These are phyloP conservation scores for Cardiospermum halicacabum DNA, from an alignment of 345 rosid species.

Conservation along the genomic window DNA sequence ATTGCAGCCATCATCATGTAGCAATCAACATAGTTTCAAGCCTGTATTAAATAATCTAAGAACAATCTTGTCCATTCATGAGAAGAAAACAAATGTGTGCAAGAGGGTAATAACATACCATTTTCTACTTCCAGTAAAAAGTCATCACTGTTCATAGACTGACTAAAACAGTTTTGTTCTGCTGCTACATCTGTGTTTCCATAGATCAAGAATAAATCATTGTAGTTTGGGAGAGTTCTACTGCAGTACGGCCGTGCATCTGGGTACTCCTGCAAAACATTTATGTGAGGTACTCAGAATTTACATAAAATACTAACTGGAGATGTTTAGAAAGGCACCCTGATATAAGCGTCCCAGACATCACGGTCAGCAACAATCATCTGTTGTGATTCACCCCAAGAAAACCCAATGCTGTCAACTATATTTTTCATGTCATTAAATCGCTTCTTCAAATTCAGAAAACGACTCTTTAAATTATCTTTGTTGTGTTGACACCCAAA, in stretches of 20 bases:
- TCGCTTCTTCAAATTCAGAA: constrained; percentile 25
- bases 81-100: not conserved
- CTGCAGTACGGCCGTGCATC: constrained; percentile 27
- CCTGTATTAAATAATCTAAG: not conserved
- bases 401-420: constrained; percentile 21
- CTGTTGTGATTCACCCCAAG: constrained; percentile 27
- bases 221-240: constrained; percentile 39
- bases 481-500: constrained; percentile 36
- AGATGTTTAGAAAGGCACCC: constrained; percentile 28
- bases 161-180: constrained; percentile 15
- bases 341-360: constrained; percentile 36
- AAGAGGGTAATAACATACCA: constrained; percentile 12
- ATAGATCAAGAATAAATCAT: constrained; percentile 45
- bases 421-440: constrained; percentile 26
- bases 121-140: constrained; percentile 7
- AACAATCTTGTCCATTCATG: constrained; percentile 6
- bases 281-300: constrained; percentile 14
- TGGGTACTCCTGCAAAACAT: constrained; percentile 39
- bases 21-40: not conserved
- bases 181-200: constrained; percentile 22
- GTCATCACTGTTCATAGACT: constrained; percentile 15
- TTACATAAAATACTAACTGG: not conserved
- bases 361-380: constrained; percentile 30
- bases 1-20: too few relatives aligned
- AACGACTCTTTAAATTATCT: constrained; percentile 35